phyloP scores from a whole-genome alignment of 2,329 filamentous ascomycete genomes.

The Chalaropsis thielavioides region DNA sequence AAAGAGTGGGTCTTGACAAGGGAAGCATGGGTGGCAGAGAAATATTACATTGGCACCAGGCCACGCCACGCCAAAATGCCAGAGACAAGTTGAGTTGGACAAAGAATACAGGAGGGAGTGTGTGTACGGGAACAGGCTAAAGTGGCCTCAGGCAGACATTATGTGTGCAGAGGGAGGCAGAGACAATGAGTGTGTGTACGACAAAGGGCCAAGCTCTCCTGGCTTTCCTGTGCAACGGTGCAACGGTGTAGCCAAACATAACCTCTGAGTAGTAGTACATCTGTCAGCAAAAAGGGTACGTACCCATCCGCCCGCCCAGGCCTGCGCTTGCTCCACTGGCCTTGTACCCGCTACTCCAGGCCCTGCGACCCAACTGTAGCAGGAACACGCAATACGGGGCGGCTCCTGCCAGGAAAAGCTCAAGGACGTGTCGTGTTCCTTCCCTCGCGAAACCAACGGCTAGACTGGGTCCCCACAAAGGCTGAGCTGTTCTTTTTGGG shows the following conservation, averaged over 20 bases:
- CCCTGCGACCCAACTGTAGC: not conserved
- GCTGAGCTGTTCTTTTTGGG: constrained; percentile 15
- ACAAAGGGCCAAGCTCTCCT: not conserved
- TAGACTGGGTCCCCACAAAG: constrained; percentile 11
- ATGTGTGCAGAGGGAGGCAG: too few relatives aligned
- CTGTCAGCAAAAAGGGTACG: not conserved
- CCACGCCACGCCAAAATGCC: too few relatives aligned
- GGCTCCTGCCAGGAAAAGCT: constrained; percentile 4
- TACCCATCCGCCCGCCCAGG: not conserved
- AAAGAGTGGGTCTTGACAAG: not conserved
- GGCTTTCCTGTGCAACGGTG: too few relatives aligned
- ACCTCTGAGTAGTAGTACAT: too few relatives aligned
- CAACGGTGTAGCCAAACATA: too few relatives aligned
- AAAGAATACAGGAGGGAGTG: too few relatives aligned
- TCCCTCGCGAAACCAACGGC: not conserved
- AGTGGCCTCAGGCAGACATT: constrained; percentile 4
- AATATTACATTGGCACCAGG: not conserved
- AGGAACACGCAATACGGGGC: not conserved
- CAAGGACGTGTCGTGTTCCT: constrained; percentile 7
- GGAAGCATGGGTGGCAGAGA: not conserved
- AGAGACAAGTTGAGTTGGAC: too few relatives aligned
- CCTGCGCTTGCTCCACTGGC: not conserved
- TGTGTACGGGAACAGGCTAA: too few relatives aligned
- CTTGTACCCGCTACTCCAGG: not conserved
- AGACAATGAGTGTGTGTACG: too few relatives aligned